Evolutionary conservation across 345 rosid genomes (phyloP), one percentile per base, ranked within the genome.

Genomic region (Arabis hirsuta): DNA sequence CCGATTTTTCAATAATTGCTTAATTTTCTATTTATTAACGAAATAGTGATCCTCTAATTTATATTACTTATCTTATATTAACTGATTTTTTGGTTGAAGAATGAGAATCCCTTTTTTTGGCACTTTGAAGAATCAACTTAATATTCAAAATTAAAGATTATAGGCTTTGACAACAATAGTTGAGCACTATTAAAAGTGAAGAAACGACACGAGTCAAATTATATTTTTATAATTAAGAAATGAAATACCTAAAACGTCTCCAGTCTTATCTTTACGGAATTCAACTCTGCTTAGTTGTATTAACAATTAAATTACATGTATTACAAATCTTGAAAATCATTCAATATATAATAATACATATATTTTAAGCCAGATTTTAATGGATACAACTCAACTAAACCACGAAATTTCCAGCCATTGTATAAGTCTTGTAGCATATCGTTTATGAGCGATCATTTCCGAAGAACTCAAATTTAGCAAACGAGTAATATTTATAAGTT

Each of bases 171-270:
- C 39, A 54, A 22, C 47, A 32, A 55, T 46, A 31, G 44, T 50
- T 22, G 36, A 48, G 12, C 32, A 42, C 20, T 32, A 62, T 43
- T 53, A 22, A 54, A 32, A 53, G 46, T 54, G 29, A 43, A 43
- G 69, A 52, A 54, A 43, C 36, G 76, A 62, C 63, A 62, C 41
- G 47, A 72, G 76, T 72, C 70, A 72, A 72, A 44, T 62, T 53
- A 14, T 4, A 19, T 2, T 5, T 29, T 60, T 39, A 29, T 50
- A 31, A 62, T 58, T 14, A 39, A 59, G 5, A 44, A 69, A 32
- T n/a, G 0, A 14, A 27, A 29, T 39, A 10, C 12, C 13, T 39
- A 52, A 41, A 61, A 71, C 36, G 75, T 16, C 60, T 71, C 59
- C 48, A 50, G 47, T 27, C 20, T 32, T 31, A 29, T 46, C 50